Conservation (phyloP, 1,284 basidiomycete species). For the Paramarasmius palmivorus region DNA sequence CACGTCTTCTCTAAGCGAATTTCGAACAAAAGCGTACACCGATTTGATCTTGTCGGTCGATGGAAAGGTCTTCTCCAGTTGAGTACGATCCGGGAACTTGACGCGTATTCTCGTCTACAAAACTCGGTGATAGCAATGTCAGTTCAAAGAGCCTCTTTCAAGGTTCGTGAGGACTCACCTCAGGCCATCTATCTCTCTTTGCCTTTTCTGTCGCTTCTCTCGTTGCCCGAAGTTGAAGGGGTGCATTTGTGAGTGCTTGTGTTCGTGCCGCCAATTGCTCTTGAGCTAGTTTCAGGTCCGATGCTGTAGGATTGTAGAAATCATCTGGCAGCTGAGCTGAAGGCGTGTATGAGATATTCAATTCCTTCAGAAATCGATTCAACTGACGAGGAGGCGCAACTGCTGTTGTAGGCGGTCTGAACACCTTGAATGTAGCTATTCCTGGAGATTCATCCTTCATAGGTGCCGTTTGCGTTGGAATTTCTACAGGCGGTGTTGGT, state of each 20-base stretch:
- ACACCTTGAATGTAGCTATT: conserved; percentile 43
- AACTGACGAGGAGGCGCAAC: conserved; percentile 15
- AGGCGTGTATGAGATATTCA: background rate
- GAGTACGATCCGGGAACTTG: conserved; percentile 78
- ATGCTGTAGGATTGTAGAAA: conserved; percentile 73
- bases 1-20: conserved; percentile 69
- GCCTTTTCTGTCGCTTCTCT: conserved; percentile 67
- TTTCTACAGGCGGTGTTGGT: background rate
- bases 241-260: conserved; percentile 72
- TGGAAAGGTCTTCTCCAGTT: conserved; percentile 78
- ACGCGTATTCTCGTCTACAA: conserved; percentile 78
- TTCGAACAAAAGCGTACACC: conserved; percentile 82
- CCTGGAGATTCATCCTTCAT: background rate
- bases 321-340: conserved; percentile 54
- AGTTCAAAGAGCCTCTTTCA: too few relatives aligned
- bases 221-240: conserved; percentile 68
- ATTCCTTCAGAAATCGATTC: background rate
- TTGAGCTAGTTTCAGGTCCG: conserved; percentile 76
- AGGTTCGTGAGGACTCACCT: conserved; percentile 57
- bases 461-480: background rate
- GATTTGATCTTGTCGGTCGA: conserved; percentile 76
- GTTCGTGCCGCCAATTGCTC: conserved; percentile 60
- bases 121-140: background rate
- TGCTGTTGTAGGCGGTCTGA: conserved; percentile 35
- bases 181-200: conserved; percentile 70